Evolutionary conservation across 768 basidiomycete genomes (phyloP).

Genomic region (Crepidotus variabilis): DNA sequence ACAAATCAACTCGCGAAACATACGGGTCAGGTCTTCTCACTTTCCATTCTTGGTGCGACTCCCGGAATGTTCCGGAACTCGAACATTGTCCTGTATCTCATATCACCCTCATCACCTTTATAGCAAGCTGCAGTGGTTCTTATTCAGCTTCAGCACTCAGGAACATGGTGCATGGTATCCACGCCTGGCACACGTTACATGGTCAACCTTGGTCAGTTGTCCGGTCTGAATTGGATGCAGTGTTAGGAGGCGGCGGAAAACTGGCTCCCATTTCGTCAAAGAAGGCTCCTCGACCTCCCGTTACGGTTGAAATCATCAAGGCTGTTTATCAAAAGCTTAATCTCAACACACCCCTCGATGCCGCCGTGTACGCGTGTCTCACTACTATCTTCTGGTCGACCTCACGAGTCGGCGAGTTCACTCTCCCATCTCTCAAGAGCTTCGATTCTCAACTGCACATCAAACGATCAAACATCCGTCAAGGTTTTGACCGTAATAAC

Average conservation of each 20-base stretch:
- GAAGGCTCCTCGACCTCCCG: neutral
- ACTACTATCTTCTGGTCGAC: slow-evolving; percentile 33
- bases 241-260: slow-evolving; percentile 25
- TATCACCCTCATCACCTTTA: slow-evolving; percentile 24
- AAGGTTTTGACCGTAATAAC: slow-evolving; percentile 19
- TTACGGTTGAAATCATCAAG: slow-evolving; percentile 11
- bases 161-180: slow-evolving; percentile 34
- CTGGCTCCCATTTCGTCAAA: slow-evolving; percentile 27
- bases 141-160: slow-evolving; percentile 28
- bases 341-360: slow-evolving; percentile 24
- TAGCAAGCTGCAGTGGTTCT: slow-evolving; percentile 24
- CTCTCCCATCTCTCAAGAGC: slow-evolving; percentile 21
- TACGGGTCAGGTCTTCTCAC: slow-evolving; percentile 35
- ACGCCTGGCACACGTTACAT: slow-evolving; percentile 47
- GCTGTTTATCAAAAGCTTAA: slow-evolving; percentile 19
- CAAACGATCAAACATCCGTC: slow-evolving; percentile 18
- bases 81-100: slow-evolving; percentile 23
- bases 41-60: slow-evolving; percentile 39
- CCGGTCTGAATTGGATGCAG: slow-evolving; percentile 17
- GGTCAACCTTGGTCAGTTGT: slow-evolving; percentile 27
- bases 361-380: slow-evolving; percentile 33
- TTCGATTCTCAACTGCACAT: slow-evolving; percentile 29
- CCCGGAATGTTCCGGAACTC: slow-evolving; percentile 23
- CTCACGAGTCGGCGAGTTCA: slow-evolving; percentile 34
- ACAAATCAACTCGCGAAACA: slow-evolving; percentile 22